phyloP scores from a whole-genome alignment of 495 filamentous ascomycete genomes.

The Aspergillus heteromorphus region DNA sequence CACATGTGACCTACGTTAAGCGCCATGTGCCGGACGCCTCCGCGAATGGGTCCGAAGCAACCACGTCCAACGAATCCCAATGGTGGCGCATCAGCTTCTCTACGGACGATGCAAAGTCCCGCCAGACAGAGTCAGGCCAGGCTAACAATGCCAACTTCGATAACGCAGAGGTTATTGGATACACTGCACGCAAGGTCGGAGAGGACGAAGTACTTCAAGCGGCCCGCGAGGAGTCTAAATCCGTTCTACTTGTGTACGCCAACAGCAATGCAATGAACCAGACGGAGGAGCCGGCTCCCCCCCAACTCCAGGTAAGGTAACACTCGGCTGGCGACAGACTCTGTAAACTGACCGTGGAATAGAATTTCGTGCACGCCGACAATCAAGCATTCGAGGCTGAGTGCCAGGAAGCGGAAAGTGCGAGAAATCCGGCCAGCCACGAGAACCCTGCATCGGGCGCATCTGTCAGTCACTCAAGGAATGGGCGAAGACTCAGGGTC shows the following conservation, averaged over 20 bases:
- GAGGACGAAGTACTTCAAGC: slow-evolving; percentile 49
- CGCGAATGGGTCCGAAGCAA: slow-evolving; percentile 17
- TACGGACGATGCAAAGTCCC: slow-evolving; percentile 39
- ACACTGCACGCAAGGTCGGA: slow-evolving; percentile 40
- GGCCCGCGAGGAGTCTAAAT: slow-evolving; percentile 45
- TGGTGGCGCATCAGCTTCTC: slow-evolving; percentile 56
- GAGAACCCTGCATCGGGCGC: background rate
- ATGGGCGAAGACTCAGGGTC: background rate
- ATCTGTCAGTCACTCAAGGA: background rate
- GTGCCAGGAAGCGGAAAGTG: slow-evolving; percentile 20
- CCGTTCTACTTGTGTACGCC: slow-evolving; percentile 48
- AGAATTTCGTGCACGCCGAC: slow-evolving; percentile 45
- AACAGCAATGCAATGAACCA: slow-evolving; percentile 38
- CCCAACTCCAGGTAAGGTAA: slow-evolving; percentile 36
- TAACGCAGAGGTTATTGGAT: slow-evolving; percentile 37
- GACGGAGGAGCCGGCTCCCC: slow-evolving; percentile 26
- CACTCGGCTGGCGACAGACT: background rate
- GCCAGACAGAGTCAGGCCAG: slow-evolving; percentile 25
- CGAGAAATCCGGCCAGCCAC: background rate
- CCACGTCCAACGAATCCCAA: slow-evolving; percentile 31
- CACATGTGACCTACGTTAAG: slow-evolving; percentile 47
- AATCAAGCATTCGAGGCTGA: slow-evolving; percentile 44
- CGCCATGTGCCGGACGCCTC: slow-evolving; percentile 4
- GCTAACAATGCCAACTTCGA: slow-evolving; percentile 14
- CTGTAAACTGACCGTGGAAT: slow-evolving; percentile 7